These are phyloP conservation scores for Aechmea fasciata DNA, from an alignment of 176 grass and related monocot genomes.

Conservation along the genomic window DNA sequence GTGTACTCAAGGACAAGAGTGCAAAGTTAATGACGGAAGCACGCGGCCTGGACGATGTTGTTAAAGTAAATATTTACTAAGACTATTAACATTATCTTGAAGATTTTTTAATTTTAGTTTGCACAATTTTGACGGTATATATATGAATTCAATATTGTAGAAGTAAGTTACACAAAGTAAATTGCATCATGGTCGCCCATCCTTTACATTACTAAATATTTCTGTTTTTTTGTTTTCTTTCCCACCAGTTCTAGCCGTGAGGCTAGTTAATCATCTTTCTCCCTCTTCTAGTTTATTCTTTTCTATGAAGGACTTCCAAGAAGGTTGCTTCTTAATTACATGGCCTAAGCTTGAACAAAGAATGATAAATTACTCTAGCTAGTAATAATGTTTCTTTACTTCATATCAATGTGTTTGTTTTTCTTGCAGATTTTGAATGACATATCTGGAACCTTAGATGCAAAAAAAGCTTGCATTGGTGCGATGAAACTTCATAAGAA, in stretches of 20 bases:
- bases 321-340: too few species aligned
- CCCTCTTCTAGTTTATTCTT: not conserved
- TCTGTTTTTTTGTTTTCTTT: too few species aligned
- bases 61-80: slow-evolving; percentile 46
- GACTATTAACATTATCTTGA: not conserved
- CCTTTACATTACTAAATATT: too few species aligned
- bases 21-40: slow-evolving; percentile 79
- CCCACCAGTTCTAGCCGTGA: too few species aligned
- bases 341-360: not conserved
- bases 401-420: not conserved
- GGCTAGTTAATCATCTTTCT: too few species aligned
- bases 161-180: not conserved
- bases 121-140: not conserved
- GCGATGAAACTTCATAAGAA: slow-evolving; percentile 99
- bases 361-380: not conserved
- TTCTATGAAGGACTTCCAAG: not conserved
- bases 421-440: slow-evolving; percentile 89
- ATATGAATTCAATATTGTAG: not conserved
- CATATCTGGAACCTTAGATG: slow-evolving; percentile 88
- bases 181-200: too few species aligned
- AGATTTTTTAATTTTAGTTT: not conserved
- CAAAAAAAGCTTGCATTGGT: slow-evolving; percentile 80
- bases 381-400: not conserved
- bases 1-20: slow-evolving; percentile 98
- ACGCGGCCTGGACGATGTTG: slow-evolving; percentile 86